A percentile compares a stretch with the other conserved stretches of the same genome.
Conservation (phyloP, 2,329 filamentous ascomycete genomes). For the Paracamarosporium sp. region DNA sequence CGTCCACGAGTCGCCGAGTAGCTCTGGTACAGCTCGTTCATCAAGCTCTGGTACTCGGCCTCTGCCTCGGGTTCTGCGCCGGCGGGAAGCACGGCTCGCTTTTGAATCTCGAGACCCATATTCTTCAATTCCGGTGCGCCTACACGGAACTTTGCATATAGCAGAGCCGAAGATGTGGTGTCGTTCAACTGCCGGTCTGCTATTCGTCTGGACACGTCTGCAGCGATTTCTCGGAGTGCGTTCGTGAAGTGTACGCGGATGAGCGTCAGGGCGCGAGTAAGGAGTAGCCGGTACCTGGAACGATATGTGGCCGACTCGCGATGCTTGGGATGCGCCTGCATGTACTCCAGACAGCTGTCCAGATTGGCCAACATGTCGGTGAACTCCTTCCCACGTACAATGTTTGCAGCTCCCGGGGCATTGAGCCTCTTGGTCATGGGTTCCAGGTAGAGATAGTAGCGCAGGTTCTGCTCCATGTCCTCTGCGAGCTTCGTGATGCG, state of each 20-base stretch:
- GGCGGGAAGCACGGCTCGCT: conserved; percentile 66
- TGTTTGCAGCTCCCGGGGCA: conserved; percentile 83
- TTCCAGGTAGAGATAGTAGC: conserved; percentile 94
- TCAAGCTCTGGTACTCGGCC: conserved; percentile 70
- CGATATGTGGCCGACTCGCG: conserved; percentile 88
- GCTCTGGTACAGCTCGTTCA: conserved; percentile 70
- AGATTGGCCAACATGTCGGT: conserved; percentile 86
- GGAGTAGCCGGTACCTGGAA: conserved; percentile 82
- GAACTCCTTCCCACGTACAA: conserved; percentile 85
- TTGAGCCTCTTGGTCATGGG: conserved; percentile 89
- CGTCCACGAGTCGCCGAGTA: conserved; percentile 65
- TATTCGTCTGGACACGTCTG: conserved; percentile 68
- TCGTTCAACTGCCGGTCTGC: conserved; percentile 73
- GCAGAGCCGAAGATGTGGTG: conserved; percentile 72
- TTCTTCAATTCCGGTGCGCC: conserved; percentile 70
- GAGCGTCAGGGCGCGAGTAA: conserved; percentile 72
- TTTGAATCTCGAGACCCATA: conserved; percentile 72
- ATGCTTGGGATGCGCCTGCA: conserved; percentile 84
- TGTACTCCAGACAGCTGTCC: conserved; percentile 91
- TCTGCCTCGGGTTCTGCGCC: conserved; percentile 65
- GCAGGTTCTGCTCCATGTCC: conserved; percentile 85
- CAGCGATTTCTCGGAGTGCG: conserved; percentile 66
- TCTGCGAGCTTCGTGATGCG: conserved; percentile 80
- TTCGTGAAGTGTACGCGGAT: conserved; percentile 72
- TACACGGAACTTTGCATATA: conserved; percentile 75